Evolutionary conservation across 1,284 basidiomycete species (phyloP).

Genomic region (Rhodotorula sp.): DNA sequence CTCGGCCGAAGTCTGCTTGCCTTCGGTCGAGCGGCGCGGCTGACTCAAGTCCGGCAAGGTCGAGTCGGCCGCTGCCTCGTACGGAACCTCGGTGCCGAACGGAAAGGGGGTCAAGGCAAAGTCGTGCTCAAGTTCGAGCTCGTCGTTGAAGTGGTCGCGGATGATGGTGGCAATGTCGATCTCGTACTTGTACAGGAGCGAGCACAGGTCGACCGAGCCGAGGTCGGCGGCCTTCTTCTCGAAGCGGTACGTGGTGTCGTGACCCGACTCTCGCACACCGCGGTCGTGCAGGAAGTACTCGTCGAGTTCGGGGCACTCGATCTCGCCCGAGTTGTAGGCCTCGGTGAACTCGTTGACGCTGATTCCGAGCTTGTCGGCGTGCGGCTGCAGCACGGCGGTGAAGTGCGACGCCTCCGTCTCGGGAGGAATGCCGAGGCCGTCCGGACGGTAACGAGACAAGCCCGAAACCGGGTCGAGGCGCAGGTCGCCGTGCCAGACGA

Average conservation of each 20-base stretch:
- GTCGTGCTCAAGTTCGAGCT: constrained; percentile 84
- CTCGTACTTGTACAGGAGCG: constrained; percentile 82
- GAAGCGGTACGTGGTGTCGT: constrained; percentile 96
- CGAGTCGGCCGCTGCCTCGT: constrained; percentile 17
- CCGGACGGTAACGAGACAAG: constrained; percentile 87
- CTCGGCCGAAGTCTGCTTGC: constrained; percentile 70
- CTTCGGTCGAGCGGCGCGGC: constrained; percentile 33
- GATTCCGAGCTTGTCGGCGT: constrained; percentile 84
- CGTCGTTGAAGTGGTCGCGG: constrained; percentile 87
- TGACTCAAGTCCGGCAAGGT: constrained; percentile 26
- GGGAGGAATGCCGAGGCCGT: constrained; percentile 85
- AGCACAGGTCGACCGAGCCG: constrained; percentile 92
- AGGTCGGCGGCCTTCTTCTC: constrained; percentile 91
- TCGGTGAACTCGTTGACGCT: constrained; percentile 98
- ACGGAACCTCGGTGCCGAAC: constrained; percentile 62
- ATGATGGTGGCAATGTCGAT: constrained; percentile 64
- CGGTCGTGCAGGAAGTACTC: constrained; percentile 96
- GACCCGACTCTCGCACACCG: constrained; percentile 58
- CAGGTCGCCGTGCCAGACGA: constrained; percentile 85
- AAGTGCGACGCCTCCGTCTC: constrained; percentile 99
- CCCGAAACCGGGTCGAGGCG: constrained; percentile 90
- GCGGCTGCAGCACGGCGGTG: constrained; percentile 93
- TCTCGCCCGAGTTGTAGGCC: constrained; percentile 80
- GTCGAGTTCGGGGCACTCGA: constrained; percentile 86
- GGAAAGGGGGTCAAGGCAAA: constrained; percentile 90